Percentiles rank a stretch among this genome's conserved stretches.
phyloP scores from a whole-genome alignment of 345 rosid species.

The Gynandropsis gynandra region DNA sequence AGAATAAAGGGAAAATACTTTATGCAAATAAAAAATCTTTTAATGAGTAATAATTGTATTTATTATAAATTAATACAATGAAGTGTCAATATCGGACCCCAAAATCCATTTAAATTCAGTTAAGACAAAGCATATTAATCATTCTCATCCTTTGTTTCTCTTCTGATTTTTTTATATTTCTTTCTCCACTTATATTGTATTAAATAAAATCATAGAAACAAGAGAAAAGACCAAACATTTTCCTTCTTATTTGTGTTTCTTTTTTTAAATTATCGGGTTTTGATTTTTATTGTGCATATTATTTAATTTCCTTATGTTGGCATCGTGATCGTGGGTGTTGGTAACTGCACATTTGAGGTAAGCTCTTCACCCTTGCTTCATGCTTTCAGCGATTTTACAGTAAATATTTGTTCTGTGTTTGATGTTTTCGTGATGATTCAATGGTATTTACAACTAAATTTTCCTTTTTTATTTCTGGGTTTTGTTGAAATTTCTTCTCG shows the following conservation, averaged over 20 bases:
- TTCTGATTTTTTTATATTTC: constrained; percentile 1
- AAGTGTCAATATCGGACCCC: constrained; percentile 25
- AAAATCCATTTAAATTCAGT: constrained; percentile 32
- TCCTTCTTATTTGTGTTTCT: constrained; percentile 11
- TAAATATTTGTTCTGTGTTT: constrained; percentile 10
- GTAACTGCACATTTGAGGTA: constrained; percentile 32
- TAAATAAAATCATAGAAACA: neutral
- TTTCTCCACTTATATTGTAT: constrained; percentile 20
- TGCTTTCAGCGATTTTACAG: constrained; percentile 7
- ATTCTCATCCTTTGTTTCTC: constrained; percentile 23
- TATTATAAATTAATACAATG: neutral
- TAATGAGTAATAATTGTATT: neutral
- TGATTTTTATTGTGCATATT: constrained; percentile 26
- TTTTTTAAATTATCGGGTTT: neutral
- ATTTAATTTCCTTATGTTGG: constrained; percentile 20
- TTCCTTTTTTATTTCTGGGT: too few species aligned
- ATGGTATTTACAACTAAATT: too few species aligned
- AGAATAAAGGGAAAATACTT: neutral
- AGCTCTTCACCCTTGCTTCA: constrained; percentile 15
- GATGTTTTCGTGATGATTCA: constrained; percentile 1
- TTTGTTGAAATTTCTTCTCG: too few species aligned
- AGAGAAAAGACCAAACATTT: constrained; percentile 22
- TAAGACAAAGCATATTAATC: constrained; percentile 28
- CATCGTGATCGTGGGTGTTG: constrained; percentile 32
- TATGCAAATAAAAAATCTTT: neutral